A percentile compares a stretch with the other conserved stretches of the same genome.
phyloP scores from a whole-genome alignment of 2,329 filamentous ascomycete species.

The Alternaria tenuissima region DNA sequence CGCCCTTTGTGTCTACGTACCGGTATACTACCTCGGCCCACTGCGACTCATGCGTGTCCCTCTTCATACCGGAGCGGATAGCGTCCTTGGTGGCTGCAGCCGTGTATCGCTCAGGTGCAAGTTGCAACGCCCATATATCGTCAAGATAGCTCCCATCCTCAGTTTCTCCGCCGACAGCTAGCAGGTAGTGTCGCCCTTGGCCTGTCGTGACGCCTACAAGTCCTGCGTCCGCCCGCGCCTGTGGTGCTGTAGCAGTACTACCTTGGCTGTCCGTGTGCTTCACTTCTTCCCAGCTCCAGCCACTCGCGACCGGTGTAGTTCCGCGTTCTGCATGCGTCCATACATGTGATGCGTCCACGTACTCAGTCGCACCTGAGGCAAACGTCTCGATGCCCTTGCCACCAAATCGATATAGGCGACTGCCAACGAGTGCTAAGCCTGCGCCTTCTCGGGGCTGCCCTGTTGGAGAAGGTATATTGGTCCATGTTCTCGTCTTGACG shows the following conservation, averaged over 20 bases:
- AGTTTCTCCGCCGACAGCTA: slow-evolving; percentile 59
- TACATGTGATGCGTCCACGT: slow-evolving; percentile 45
- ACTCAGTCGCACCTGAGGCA: slow-evolving; percentile 33
- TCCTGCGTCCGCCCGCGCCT: slow-evolving; percentile 54
- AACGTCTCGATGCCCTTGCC: slow-evolving; percentile 40
- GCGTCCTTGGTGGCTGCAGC: slow-evolving; percentile 61
- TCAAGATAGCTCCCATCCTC: slow-evolving; percentile 38
- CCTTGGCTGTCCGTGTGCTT: slow-evolving; percentile 23
- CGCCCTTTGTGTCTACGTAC: slow-evolving; percentile 54
- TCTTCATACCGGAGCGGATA: slow-evolving; percentile 55
- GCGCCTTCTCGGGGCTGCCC: slow-evolving; percentile 48
- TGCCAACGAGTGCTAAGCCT: slow-evolving; percentile 55
- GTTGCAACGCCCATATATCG: slow-evolving; percentile 64
- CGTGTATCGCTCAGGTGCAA: slow-evolving; percentile 57
- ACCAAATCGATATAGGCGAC: slow-evolving; percentile 59
- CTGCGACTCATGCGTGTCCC: slow-evolving; percentile 57
- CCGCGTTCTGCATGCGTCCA: slow-evolving; percentile 48
- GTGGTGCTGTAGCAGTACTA: slow-evolving; percentile 41
- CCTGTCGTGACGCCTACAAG: slow-evolving; percentile 60
- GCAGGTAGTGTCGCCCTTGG: slow-evolving; percentile 61
- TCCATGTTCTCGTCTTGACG: slow-evolving; percentile 59
- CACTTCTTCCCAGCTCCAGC: slow-evolving; percentile 46
- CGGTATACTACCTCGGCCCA: slow-evolving; percentile 62
- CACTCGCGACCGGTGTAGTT: slow-evolving; percentile 44
- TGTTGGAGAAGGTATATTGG: slow-evolving; percentile 57